These are phyloP conservation scores for Mucor sp. DNA, from an alignment of 371 early-diverging fungal genomes.

Conservation along the genomic window DNA sequence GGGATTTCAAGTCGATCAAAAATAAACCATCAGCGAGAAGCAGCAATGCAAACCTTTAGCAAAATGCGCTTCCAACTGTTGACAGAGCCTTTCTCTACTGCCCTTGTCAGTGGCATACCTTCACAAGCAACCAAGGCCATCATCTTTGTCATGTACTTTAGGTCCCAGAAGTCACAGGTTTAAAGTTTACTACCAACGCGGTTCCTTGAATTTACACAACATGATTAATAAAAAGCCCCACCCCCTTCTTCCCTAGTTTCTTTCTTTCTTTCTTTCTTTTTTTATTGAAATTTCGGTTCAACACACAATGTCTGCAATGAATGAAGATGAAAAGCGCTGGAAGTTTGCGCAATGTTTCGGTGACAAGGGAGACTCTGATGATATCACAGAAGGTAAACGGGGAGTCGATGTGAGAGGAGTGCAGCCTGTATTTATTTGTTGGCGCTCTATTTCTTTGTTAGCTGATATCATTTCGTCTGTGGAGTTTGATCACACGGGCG, in stretches of 20 bases:
- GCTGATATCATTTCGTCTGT: constrained; percentile 99
- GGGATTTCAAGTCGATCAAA: too few species aligned
- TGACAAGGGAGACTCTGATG: constrained; percentile 96
- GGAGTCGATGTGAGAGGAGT: background rate
- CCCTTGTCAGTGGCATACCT: too few species aligned
- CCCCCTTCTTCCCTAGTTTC: background rate
- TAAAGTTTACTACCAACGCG: background rate
- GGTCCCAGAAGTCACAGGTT: background rate
- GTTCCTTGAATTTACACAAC: background rate
- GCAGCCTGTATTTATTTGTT: background rate
- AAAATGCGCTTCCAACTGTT: too few species aligned
- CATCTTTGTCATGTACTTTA: background rate
- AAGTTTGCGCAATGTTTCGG: constrained; percentile 98
- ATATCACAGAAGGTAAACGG: constrained; percentile 92
- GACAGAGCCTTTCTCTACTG: too few species aligned
- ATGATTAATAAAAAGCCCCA: background rate
- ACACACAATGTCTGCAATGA: background rate
- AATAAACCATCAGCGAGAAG: too few species aligned
- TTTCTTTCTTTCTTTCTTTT: background rate
- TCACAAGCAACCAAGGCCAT: too few species aligned
- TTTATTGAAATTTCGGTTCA: background rate
- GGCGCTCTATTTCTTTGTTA: constrained; percentile 25
- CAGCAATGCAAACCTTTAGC: too few species aligned
- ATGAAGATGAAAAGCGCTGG: constrained; percentile 54
- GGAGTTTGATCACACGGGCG: constrained; percentile 96